These are phyloP conservation scores for Furcasterigmium sp. DNA, from an alignment of 2,329 filamentous ascomycete genomes.

Conservation along the genomic window DNA sequence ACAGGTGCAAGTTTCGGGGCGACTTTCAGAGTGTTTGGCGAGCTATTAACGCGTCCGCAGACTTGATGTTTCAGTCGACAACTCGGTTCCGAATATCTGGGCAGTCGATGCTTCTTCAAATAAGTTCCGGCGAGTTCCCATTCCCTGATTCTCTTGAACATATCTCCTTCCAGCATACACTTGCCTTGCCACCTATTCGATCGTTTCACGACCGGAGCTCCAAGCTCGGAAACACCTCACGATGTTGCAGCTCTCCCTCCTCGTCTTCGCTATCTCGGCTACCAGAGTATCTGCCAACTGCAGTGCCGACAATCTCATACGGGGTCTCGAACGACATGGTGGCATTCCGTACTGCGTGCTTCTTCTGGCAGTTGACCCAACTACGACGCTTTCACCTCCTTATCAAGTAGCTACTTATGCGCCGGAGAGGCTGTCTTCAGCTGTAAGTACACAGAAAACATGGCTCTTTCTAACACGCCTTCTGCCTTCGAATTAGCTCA, in stretches of 20 bases:
- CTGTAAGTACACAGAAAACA: too few species aligned
- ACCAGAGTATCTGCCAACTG: not conserved
- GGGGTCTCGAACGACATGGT: conserved; percentile 7
- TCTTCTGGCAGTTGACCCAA: not conserved
- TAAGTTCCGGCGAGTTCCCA: too few species aligned
- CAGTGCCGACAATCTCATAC: conserved; percentile 9
- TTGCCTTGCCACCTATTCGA: not conserved
- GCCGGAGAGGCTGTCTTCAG: conserved; percentile 1
- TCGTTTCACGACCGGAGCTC: too few species aligned
- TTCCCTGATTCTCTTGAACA: not conserved
- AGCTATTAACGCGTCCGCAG: too few species aligned
- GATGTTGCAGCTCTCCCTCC: not conserved
- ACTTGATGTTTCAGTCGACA: too few species aligned
- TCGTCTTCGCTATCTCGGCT: not conserved
- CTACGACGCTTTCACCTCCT: not conserved
- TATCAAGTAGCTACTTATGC: conserved; percentile 5
- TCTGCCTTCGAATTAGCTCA: too few species aligned
- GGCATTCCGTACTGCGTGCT: conserved; percentile 8
- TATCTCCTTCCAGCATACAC: not conserved
- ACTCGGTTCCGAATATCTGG: too few species aligned
- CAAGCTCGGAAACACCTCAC: too few species aligned
- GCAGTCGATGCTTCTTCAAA: too few species aligned
- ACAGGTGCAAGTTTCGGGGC: too few species aligned
- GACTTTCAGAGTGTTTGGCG: too few species aligned
- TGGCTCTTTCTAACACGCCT: too few species aligned